Percentiles rank a stretch among this genome's conserved stretches.
Conservation (phyloP, 257 asterid species). For the Cynanchum wilfordii region DNA sequence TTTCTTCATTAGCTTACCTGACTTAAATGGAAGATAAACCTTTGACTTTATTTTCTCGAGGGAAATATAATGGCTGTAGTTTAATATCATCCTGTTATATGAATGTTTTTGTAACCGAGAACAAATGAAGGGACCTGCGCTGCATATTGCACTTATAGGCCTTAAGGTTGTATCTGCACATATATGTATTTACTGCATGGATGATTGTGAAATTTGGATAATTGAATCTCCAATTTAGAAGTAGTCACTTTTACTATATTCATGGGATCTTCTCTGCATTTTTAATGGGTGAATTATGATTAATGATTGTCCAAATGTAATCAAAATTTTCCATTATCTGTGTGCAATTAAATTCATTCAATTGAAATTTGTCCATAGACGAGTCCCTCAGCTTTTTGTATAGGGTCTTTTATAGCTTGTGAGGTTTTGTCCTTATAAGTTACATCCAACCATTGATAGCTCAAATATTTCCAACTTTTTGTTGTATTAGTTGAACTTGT, state of each 20-base stretch:
- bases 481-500: neutral
- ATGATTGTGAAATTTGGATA: neutral
- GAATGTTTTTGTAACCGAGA: neutral
- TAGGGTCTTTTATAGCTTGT: neutral
- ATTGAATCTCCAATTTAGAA: neutral
- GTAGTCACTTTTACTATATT: neutral
- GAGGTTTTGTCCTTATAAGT: neutral
- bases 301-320: neutral
- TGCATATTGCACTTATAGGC: neutral
- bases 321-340: neutral
- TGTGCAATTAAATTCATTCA: neutral
- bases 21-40: neutral
- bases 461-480: neutral
- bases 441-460: neutral
- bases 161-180: neutral
- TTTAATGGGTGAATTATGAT: neutral
- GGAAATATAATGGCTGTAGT: too few relatives aligned
- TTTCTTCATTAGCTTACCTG: neutral
- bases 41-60: neutral
- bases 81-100: too few relatives aligned
- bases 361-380: neutral
- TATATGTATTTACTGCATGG: neutral
- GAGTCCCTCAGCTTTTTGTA: neutral
- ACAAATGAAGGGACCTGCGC: neutral
- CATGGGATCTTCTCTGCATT: neutral